These are phyloP conservation scores for Fistulinella cinereoalba DNA, from an alignment of 1,284 basidiomycete species.

Conservation along the genomic window DNA sequence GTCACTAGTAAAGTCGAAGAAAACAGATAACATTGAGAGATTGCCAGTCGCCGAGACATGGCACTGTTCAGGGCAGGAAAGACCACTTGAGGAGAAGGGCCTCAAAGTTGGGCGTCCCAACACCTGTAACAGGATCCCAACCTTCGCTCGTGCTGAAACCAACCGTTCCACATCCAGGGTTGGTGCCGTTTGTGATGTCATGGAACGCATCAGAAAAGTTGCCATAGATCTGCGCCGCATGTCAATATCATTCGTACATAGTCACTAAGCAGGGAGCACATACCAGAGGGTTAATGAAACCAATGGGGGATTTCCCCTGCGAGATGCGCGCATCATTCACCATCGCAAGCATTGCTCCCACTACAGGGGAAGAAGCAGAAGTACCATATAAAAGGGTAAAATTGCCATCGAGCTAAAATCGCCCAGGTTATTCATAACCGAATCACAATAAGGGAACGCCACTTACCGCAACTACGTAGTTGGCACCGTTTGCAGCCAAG, in stretches of 20 bases:
- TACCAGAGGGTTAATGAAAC: constrained; percentile 40
- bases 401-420: constrained; percentile 32
- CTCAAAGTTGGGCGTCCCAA: constrained; percentile 36
- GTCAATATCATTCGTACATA: background rate
- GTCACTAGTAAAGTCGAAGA: too few relatives aligned
- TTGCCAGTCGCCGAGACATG: too few relatives aligned
- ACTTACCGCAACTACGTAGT: constrained; percentile 37
- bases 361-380: constrained; percentile 41
- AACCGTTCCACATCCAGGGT: constrained; percentile 40
- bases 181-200: constrained; percentile 46
- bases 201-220: constrained; percentile 32
- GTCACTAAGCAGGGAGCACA: constrained; percentile 1
- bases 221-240: constrained; percentile 25
- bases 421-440: background rate
- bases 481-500: constrained; percentile 40
- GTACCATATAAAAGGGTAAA: constrained; percentile 39
- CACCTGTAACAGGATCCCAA: constrained; percentile 43
- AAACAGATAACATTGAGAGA: too few relatives aligned
- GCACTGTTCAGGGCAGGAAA: constrained; percentile 13
- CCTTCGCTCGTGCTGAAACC: constrained; percentile 37
- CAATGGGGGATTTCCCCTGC: constrained; percentile 37
- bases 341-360: constrained; percentile 45
- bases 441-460: background rate
- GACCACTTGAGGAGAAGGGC: constrained; percentile 23
- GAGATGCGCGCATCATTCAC: constrained; percentile 48